Evolutionary conservation across 2,329 filamentous ascomycete genomes (phyloP), one percentile per base, ranked within the genome.

Genomic region (Sarocladium oryzae): DNA sequence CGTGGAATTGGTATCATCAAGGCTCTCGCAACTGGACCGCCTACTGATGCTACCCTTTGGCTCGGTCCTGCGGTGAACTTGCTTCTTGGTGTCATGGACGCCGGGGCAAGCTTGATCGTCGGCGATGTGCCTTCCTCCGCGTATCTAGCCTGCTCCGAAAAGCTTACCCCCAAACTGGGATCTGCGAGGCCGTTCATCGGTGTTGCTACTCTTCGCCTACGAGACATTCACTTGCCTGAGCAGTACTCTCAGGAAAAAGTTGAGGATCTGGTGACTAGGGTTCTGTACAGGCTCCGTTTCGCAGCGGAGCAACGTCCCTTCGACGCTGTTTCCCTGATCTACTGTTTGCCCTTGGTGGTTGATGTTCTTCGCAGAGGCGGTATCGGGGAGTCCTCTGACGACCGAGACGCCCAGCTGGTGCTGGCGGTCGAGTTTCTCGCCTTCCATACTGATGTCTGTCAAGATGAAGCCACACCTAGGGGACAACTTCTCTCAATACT

Each of bases 281-380:
- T 97, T 1, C 73, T 99, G 4, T 97, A 97, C 66, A 85, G 92
- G 45, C 74, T 99, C 50, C 86, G 91, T 15, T 96, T 96, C 65
- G 80, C 91, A 33, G 86, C 88, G 50, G 93, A 97, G 65, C 92
- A 97, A 66, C 82, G 91, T n/a, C 90, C 92, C 0, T 90, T 99
- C 59, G 93, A 99, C 64, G 77, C 82, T 2, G 85, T 93, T 3
- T 92, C 92, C 1, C 74, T 97, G 21, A 89, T 88, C 52, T 99
- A 97, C 64, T 82, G 90, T 49, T 73, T 97, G 26, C 89, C 92
- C 0, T 75, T 99, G 15, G 69, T 96, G 3, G 84, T 95, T 58
- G 71, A 88, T 18, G 79, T 97, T 16, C 76, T 99, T 18, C 80
- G 82, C 53, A 84, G 85, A 55, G 89, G 90, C 36, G 91, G 91